Conservation (phyloP, 2,329 filamentous ascomycete genomes). For the Trichoderma simmonsii region DNA sequence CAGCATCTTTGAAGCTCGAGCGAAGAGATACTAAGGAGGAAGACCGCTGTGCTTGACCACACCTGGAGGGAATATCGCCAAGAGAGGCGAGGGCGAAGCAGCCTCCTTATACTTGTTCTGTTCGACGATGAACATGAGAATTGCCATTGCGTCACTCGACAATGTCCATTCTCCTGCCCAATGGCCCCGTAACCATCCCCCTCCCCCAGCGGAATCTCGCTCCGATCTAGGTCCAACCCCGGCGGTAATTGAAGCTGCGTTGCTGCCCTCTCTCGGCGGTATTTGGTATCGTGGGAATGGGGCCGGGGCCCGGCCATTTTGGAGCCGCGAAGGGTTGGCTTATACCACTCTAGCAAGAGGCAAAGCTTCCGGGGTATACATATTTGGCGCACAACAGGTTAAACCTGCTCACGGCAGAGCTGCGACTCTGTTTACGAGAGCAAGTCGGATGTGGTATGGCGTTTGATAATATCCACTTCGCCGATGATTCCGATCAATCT, state of each 20-base stretch:
- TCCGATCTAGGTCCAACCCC: conserved; percentile 15
- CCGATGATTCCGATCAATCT: conserved; percentile 17
- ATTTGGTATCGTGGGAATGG: neutral
- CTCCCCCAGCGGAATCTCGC: conserved; percentile 10
- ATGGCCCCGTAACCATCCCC: neutral
- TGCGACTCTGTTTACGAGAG: neutral
- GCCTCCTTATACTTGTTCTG: conserved; percentile 1
- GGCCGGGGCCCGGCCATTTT: neutral
- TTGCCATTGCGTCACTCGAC: conserved; percentile 2
- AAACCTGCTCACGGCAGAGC: conserved; percentile 1
- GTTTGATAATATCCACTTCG: conserved; percentile 4
- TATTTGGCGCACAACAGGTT: neutral
- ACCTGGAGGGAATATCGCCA: neutral
- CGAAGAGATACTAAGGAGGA: neutral
- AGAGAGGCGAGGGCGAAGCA: neutral
- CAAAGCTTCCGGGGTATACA: neutral
- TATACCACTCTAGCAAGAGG: neutral
- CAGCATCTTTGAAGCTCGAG: conserved; percentile 15
- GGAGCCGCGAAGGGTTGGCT: neutral
- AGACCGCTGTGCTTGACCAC: conserved; percentile 12
- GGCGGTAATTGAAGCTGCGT: neutral
- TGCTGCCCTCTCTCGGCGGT: conserved; percentile 14
- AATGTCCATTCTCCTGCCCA: neutral
- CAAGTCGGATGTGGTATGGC: neutral
- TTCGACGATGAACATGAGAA: neutral